Base-by-base conservation (phyloP, 139 green algal species). In the Medakamo hakoo region DNA sequence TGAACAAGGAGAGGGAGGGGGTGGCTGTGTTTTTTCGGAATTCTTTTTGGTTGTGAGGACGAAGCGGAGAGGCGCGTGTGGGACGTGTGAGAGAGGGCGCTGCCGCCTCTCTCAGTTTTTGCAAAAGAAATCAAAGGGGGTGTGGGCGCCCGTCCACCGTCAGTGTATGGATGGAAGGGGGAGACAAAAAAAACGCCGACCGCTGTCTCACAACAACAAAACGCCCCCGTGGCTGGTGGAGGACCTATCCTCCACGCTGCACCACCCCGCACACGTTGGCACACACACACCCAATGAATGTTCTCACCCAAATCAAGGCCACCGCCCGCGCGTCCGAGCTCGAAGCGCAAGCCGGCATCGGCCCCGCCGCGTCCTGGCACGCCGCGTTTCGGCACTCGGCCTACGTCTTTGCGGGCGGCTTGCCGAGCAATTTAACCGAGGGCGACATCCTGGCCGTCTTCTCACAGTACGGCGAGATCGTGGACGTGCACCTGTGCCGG, bases 391-490 rank as follows among this genome's bases (percentile, higher is more conserved):
- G 83, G 49, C 82, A 96, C 73, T 93, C 81, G 31, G 92, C 92
- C 4, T 98, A 98, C 70, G 64, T 95, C 18, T 97, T 87, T 63
- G 78, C 75, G 4, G 89, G 91, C 2, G 91, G 90, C 5, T 69
- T 99, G 16, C 75, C 88, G 28, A 96, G 82, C 63, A 75, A 88
- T 27, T 76, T 99, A 23, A 99, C 93, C 1, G 88, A 94, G 65
- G 88, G 93, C 3, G 93, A 99, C 78, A n/a, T 98, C 21, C 68
- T 99, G 56, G 88, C 91, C 0, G 84, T 98, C 3, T 98, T 98
- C 60, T 69, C 84, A 2, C 92, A 97, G 74, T 99, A 94, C 74
- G 93, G 93, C 3, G 92, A 99, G 72, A 75, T 98, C 1, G 80
- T 97, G 49, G 91, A 99, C 68, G 73, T 97, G 4, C 82, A 97